Base-by-base conservation (phyloP, 805 yeast species). In the Wickerhamomyces kurtzmanii region DNA sequence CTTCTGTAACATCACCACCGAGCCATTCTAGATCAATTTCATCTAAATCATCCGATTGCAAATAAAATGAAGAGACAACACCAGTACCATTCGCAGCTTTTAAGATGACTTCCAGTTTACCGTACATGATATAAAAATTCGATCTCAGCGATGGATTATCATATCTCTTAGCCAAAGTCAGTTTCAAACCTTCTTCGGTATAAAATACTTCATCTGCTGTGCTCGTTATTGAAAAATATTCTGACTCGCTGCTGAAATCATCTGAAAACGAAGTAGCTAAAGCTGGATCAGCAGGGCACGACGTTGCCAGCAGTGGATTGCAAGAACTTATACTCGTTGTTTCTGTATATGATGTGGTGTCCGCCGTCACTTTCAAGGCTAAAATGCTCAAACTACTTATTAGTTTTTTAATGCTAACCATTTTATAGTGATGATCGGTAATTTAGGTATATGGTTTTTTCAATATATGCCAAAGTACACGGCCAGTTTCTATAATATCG, bases 21-120 rank as follows among this genome's bases (percentile, higher is more conserved):
- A 81, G 62, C 76, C 91, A 80, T 53, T 87, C 96, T 27, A 81
- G 47, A 55, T 87, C 96, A 26, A 87, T 74, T 55, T 87, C 96
- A 54, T 87, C 96, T 38, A 78, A 60, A 44, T 80, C 94, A 50
- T 87, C 96, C 42, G 71, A 62, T 47, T 84, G 93, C 30, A 86
- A 62, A 38, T 77, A 83, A 40, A 86, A 72, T 3, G 91, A 76
- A 0, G 95, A 79, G 10, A 85, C 72, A 22, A 87, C 65, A 36
- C 96, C 96, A 12, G 53, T 54, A 15, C 95, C 96, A 11, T 68
- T 57, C 4, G 93, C 87, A 12, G 87, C 81, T 49, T 76, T 66
- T 34, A 81, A 50, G 2, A 61, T 62, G 5, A 74, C 85, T 50
- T 82, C 93, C 17, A 85, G 71, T 38, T 74, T 74, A 33, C 96